These are phyloP conservation scores for Fusarium pilosicola DNA, from an alignment of 2,329 filamentous ascomycete genomes.

Conservation along the genomic window DNA sequence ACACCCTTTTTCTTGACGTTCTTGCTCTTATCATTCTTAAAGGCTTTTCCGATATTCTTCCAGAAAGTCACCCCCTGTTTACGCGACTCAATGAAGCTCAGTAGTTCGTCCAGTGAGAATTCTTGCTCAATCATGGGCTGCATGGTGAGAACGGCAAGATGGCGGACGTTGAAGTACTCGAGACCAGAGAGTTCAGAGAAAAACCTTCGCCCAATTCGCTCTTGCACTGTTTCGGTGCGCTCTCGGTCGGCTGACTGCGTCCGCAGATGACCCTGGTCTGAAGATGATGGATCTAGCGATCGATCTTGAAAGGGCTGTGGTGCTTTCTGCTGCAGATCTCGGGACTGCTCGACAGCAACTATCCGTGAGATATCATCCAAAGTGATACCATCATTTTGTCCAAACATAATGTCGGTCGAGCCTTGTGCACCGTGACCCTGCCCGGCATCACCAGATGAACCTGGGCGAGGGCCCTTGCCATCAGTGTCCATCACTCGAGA, in stretches of 20 bases:
- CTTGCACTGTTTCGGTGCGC: conserved; percentile 63
- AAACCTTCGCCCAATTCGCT: conserved; percentile 76
- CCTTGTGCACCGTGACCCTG: conserved; percentile 52
- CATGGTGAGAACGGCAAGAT: conserved; percentile 94
- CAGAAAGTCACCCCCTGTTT: conserved; percentile 87
- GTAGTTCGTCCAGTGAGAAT: conserved; percentile 92
- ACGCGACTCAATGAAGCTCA: conserved; percentile 91
- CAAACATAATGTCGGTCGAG: conserved; percentile 84
- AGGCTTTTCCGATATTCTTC: conserved; percentile 97
- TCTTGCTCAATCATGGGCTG: conserved; percentile 89
- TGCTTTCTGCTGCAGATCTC: conserved; percentile 82
- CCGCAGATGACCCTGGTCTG: conserved; percentile 74
- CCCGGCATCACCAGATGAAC: conserved; percentile 72
- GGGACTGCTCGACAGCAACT: conserved; percentile 92
- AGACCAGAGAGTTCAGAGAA: conserved; percentile 95
- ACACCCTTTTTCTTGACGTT: conserved; percentile 89
- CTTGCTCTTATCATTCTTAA: conserved; percentile 85
- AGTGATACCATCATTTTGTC: conserved; percentile 89
- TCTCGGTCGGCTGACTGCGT: conserved; percentile 66
- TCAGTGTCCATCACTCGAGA: conserved; percentile 85
- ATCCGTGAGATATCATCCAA: conserved; percentile 96
- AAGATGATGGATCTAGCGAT: conserved; percentile 55
- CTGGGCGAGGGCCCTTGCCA: conserved; percentile 73
- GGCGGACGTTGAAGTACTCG: conserved; percentile 97
- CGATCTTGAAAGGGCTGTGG: conserved; percentile 35